These are phyloP conservation scores for Tremella yokohamensis DNA, from an alignment of 768 basidiomycete species.

Conservation along the genomic window DNA sequence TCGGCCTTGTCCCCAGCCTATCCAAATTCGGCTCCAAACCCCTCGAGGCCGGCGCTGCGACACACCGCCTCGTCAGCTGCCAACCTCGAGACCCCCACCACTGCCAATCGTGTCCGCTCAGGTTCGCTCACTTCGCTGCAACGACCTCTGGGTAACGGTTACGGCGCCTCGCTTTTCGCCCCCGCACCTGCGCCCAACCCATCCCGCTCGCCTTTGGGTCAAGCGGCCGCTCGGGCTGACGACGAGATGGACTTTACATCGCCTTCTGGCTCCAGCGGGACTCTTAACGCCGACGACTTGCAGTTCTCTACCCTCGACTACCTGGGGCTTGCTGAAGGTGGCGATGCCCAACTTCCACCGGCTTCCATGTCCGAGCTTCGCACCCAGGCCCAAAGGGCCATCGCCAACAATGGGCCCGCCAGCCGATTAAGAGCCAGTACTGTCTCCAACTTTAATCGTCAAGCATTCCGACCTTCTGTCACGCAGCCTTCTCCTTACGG, in stretches of 20 bases:
- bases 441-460: conserved; percentile 86
- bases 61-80: conserved; percentile 45
- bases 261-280: conserved; percentile 52
- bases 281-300: conserved; percentile 61
- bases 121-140: conserved; percentile 85
- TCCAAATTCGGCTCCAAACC: conserved; percentile 15
- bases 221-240: conserved; percentile 59
- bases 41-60: conserved; percentile 38
- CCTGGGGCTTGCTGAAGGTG: conserved; percentile 78
- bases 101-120: conserved; percentile 72
- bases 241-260: conserved; percentile 77
- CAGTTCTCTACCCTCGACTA: conserved; percentile 95
- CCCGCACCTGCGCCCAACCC: conserved; percentile 58
- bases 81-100: conserved; percentile 31
- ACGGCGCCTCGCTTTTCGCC: conserved; percentile 78
- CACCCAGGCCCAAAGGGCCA: conserved; percentile 83
- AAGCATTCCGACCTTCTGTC: conserved; percentile 30
- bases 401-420: conserved; percentile 72
- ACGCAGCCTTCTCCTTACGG: conserved; percentile 34
- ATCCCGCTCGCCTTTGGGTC: conserved; percentile 53
- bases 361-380: conserved; percentile 85
- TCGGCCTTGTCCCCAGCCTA: conserved; percentile 55
- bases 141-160: conserved; percentile 69
- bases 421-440: conserved; percentile 82
- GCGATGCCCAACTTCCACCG: conserved; percentile 52